A percentile compares a stretch with the other conserved stretches of the same genome.
Evolutionary conservation across 2,329 filamentous ascomycete genomes (phyloP).

Genomic region (Colletotrichum destructivum): DNA sequence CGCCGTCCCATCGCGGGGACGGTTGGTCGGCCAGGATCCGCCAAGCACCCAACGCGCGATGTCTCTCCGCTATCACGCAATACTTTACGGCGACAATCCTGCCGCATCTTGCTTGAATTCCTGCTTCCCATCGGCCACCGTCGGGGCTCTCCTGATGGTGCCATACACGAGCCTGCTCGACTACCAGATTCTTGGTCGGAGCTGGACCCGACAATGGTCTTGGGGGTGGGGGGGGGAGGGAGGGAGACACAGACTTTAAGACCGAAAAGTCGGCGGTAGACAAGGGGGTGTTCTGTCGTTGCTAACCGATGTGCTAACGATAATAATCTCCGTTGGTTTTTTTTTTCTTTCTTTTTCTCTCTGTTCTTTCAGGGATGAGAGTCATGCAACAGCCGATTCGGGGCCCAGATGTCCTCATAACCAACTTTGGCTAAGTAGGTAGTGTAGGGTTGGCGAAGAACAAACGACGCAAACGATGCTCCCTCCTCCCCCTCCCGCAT

Average conservation of each 20-base stretch:
- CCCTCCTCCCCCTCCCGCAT: too few species aligned
- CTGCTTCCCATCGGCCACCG: background rate
- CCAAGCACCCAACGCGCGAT: constrained; percentile 31
- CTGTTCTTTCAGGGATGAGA: too few species aligned
- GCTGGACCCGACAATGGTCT: background rate
- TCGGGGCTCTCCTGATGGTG: background rate
- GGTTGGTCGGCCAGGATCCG: constrained; percentile 8
- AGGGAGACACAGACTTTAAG: background rate
- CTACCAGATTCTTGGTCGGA: background rate
- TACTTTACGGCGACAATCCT: constrained; percentile 7
- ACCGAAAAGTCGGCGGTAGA: background rate
- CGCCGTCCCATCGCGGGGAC: constrained; percentile 9
- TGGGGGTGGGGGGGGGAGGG: too few species aligned
- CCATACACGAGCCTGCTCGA: background rate
- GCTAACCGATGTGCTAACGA: background rate
- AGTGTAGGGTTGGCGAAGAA: background rate
- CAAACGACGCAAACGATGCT: background rate
- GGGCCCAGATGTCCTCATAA: background rate
- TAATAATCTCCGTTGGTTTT: too few species aligned
- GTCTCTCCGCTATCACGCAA: constrained; percentile 38
- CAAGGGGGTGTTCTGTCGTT: background rate
- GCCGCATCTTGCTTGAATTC: background rate
- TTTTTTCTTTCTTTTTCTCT: too few species aligned
- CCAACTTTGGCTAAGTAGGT: background rate
- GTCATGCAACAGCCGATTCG: background rate